Conservation (phyloP, 352 stramenopile genomes). For the Phytopythium sindhum region DNA sequence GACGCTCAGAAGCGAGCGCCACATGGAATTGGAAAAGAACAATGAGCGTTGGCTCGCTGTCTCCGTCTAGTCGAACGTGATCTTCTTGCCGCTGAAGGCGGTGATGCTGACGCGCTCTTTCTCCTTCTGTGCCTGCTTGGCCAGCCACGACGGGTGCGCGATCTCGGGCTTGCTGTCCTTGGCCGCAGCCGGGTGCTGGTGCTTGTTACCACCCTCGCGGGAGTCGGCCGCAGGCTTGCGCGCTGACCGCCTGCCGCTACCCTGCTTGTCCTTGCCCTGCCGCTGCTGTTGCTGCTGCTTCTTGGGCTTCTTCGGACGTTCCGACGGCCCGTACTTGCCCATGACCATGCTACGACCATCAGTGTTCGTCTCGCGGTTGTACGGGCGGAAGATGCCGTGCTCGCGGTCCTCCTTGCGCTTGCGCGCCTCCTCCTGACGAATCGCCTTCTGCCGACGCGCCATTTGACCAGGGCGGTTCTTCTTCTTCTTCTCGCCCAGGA, state of each 20-base stretch:
- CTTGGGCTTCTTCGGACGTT: constrained; percentile 71
- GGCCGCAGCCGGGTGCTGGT: constrained; percentile 8
- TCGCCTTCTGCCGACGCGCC: constrained; percentile 76
- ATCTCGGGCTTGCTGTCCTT: constrained; percentile 16
- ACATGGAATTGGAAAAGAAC: neutral
- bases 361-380: constrained; percentile 7
- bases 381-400: constrained; percentile 41
- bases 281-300: constrained; percentile 27
- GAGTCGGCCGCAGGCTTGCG: constrained; percentile 6
- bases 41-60: neutral
- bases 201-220: constrained; percentile 16
- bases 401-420: constrained; percentile 42
- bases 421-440: constrained; percentile 57
- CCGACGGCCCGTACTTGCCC: constrained; percentile 72
- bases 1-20: neutral
- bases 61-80: constrained; percentile 55
- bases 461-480: constrained; percentile 81
- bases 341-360: constrained; percentile 3
- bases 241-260: constrained; percentile 4
- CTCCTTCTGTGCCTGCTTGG: constrained; percentile 82
- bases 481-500: constrained; percentile 79
- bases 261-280: constrained; percentile 6
- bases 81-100: constrained; percentile 79
- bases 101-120: constrained; percentile 73
- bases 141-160: constrained; percentile 68